Evolutionary conservation across 2,329 filamentous ascomycete species (phyloP).

Genomic region (Pestalotiopsis sp.): DNA sequence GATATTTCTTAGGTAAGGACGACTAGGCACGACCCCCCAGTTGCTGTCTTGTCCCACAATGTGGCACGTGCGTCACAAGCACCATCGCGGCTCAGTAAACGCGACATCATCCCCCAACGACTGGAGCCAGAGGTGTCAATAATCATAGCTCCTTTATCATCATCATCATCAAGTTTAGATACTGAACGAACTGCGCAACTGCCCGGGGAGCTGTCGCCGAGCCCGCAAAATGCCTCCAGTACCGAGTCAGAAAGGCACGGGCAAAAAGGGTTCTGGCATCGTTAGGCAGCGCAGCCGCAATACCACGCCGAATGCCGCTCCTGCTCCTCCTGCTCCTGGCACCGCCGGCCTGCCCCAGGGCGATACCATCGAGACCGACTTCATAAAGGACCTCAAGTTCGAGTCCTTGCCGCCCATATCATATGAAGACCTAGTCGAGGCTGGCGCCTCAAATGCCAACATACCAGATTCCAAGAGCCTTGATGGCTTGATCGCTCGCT

Average conservation of each 20-base stretch:
- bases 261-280: constrained; percentile 66
- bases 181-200: background rate
- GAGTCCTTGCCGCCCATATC: constrained; percentile 62
- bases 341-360: constrained; percentile 48
- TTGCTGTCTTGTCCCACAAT: background rate
- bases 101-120: background rate
- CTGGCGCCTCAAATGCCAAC: constrained; percentile 56
- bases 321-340: constrained; percentile 45
- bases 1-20: background rate
- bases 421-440: constrained; percentile 73
- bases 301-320: constrained; percentile 68
- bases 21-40: background rate
- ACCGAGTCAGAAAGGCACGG: constrained; percentile 63
- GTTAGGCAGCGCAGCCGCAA: constrained; percentile 75
- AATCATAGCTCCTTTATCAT: background rate
- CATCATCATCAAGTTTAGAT: background rate
- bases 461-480: constrained; percentile 67
- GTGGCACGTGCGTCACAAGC: background rate
- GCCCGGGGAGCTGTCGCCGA: background rate
- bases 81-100: background rate
- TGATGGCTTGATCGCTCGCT: constrained; percentile 64
- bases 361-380: constrained; percentile 62
- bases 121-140: too few relatives aligned
- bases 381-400: constrained; percentile 63
- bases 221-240: constrained; percentile 56